Base-by-base conservation (phyloP, 208 protist genomes). In the Leishmania lainsoni region DNA sequence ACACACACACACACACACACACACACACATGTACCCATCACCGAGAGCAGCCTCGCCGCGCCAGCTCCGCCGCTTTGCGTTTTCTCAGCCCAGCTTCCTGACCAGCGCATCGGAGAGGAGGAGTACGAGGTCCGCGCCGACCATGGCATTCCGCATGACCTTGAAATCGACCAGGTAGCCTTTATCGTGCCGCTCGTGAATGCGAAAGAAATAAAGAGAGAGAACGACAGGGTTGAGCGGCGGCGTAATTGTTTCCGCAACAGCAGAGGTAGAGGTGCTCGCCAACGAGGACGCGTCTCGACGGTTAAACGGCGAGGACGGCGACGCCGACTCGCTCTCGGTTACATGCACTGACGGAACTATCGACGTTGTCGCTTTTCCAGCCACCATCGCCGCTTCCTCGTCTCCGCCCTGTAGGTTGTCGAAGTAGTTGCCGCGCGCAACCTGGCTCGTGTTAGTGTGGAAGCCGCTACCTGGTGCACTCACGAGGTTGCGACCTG, bases 121-220 rank as follows among this genome's bases (percentile, higher is more conserved):
- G 42, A 92, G 54, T 35, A 95, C 83, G 5, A 95, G 78, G 35
- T 96, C 91, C 29, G 95, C 70, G 5, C 88, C 92, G 9, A 90
- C n/a, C 78, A 96, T 79, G 42, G 85, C 85, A 63, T 94, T 93
- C 17, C 84, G 84, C 74, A 89, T 76, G 29, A 97, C 76, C 32
- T 88, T 92, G 75, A 95, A 94, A 63, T 96, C 92, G 29, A 97
- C 84, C 45, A 97, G 54, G 72, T 89, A 96, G 0, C 94, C 92
- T 59, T 86, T 91, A 42, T 95, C 91, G 76, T 95, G 94, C 20
- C 90, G 89, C 79, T 97, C 94, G 59, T 95, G 90, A 56, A 97
- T 94, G 52, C 94, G 92, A 75, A 97, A 94, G n/a, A 97, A 70
- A 58, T 95, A 89, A 10, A 97, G 51, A 0, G 81, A 87, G 49